Percentiles rank a stretch among this genome's conserved stretches.
These are phyloP conservation scores for Meyerozyma smithsonii DNA, from an alignment of 1,139 yeast genomes.

Conservation along the genomic window DNA sequence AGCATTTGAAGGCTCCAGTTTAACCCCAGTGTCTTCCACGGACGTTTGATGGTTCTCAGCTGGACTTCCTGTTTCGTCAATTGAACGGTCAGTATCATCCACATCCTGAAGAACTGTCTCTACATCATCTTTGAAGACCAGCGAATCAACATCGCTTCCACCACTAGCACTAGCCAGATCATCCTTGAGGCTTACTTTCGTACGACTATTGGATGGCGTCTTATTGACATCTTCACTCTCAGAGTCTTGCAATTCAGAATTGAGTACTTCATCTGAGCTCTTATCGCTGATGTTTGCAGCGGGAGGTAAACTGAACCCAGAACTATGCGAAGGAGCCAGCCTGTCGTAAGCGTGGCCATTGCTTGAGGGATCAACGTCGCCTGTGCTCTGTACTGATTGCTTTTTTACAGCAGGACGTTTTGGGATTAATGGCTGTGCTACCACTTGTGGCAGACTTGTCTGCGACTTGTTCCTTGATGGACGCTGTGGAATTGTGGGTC, in stretches of 20 bases:
- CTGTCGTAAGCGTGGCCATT: no score
- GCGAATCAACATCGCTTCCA: conserved; percentile 14
- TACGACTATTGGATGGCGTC: conserved; percentile 33
- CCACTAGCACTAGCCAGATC: conserved; percentile 14
- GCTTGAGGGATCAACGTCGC: no score
- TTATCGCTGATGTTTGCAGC: conserved; percentile 3
- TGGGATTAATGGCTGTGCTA: conserved; percentile 1
- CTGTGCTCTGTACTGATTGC: not conserved
- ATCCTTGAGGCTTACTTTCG: conserved; percentile 28
- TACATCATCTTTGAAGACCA: conserved; percentile 30
- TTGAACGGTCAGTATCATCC: conserved; percentile 11
- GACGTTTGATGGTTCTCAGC: not conserved
- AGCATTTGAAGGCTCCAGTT: no score
- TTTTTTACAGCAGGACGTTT: not conserved
- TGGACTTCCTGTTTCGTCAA: not conserved
- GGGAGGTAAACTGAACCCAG: not conserved
- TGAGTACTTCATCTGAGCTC: conserved; percentile 4
- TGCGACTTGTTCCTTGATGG: not conserved
- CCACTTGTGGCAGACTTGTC: conserved; percentile 2
- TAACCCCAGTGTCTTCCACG: no score
- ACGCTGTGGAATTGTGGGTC: conserved; percentile 12
- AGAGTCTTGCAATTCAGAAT: not conserved
- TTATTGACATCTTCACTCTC: conserved; percentile 28
- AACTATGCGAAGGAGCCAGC: not conserved
- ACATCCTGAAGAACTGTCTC: conserved; percentile 31